These are phyloP conservation scores for Ophiostoma angusticollis DNA, from an alignment of 2,329 filamentous ascomycete genomes.

Conservation along the genomic window DNA sequence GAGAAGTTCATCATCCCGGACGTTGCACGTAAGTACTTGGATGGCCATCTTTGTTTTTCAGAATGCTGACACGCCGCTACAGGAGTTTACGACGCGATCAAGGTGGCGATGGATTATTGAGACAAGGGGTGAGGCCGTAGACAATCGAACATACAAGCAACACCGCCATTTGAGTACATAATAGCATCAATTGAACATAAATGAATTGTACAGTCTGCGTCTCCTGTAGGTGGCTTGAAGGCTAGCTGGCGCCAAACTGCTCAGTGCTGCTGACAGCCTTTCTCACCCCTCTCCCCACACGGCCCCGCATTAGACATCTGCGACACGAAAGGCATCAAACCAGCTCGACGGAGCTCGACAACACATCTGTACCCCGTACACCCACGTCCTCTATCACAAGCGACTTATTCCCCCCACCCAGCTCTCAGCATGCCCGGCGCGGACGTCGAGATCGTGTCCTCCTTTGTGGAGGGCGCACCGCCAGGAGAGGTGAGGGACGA, in stretches of 20 bases:
- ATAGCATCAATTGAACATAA: no score
- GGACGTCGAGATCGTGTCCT: conserved; percentile 51
- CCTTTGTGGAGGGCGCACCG: conserved; percentile 87
- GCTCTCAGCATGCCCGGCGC: conserved; percentile 21
- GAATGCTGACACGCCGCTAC: background rate
- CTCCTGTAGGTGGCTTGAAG: no score
- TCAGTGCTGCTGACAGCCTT: conserved; percentile 4
- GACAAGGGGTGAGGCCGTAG: background rate
- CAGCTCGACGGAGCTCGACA: background rate
- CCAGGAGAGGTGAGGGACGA: conserved; percentile 70
- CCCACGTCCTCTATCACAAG: background rate
- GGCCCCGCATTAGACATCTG: conserved; percentile 5
- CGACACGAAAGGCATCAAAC: background rate
- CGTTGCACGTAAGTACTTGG: conserved; percentile 58
- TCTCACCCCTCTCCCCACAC: background rate
- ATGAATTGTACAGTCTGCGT: no score
- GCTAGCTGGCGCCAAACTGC: no score
- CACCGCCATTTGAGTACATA: no score
- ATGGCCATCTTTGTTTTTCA: background rate
- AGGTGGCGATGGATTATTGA: conserved; percentile 48
- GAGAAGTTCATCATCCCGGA: conserved; percentile 77
- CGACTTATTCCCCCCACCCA: background rate
- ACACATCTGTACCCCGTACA: no score
- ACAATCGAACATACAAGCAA: no score
- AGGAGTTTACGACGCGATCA: conserved; percentile 63